Evolutionary conservation across 2,329 filamentous ascomycete genomes (phyloP), one percentile per base, ranked within the genome.

Genomic region (Chaetomium sp.): DNA sequence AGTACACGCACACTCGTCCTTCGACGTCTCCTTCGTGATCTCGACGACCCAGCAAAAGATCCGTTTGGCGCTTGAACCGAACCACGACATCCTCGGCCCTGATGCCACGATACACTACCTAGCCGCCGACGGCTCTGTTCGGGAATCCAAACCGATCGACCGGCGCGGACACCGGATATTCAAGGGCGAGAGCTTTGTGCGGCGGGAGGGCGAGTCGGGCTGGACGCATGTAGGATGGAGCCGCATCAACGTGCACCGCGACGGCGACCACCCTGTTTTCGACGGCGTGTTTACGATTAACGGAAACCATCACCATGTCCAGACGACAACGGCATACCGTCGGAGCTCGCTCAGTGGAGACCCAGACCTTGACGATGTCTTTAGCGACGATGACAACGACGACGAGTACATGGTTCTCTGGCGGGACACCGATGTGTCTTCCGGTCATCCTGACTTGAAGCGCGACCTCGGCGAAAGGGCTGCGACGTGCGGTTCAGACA

Each of bases 201-300:
- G 85, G 59, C 79, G 80, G 27, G 74, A 78, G 5, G 79, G 78
- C 51, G 76, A 80, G 33, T 65, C 72, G 7, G 80, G 83, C 61
- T 97, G 91, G 89, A 83, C 83, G 54, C 84, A 86, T 61, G 87
- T 86, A 12, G 94, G 94, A 45, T 96, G 89, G 89, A 89, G 92
- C 44, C 81, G 94, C 56, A 84, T 97, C 59, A 83, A 85, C 48
- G 76, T 99, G 9, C 80, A 83, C 63, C 77, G 79, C 60, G 94
- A 99, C 72, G 94, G 94, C 2, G 71, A 76, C 43, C 68, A 80
- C 12, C 94, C 94, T 27, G 71, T 96, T 35, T 99, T 99, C 64
- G 89, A 96, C 70, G 94, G 94, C 52, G 87, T 87, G 2, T 96
- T 97, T 69, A 85, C 86, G 37, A 74, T 97, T 40, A 76, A 88